Percentiles rank a stretch among this genome's conserved stretches.
Conservation (phyloP, 176 grass and related monocot genomes). For the Eragrostis curvula region DNA sequence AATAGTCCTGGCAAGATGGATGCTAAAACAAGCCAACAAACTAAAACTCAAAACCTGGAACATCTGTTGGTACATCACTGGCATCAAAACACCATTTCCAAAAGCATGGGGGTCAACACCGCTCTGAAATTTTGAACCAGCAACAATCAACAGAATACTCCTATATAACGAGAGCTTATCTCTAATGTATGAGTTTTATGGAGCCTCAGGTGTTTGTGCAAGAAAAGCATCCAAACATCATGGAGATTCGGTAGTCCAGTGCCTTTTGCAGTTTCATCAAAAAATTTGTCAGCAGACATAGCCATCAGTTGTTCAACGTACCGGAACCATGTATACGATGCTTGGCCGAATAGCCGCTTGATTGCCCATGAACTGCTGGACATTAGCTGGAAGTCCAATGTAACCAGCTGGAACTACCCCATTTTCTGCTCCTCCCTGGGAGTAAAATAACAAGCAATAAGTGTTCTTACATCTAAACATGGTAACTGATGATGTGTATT, state of each 20-base stretch:
- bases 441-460: constrained; percentile 33
- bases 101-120: constrained; percentile 88
- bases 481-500: constrained; percentile 33
- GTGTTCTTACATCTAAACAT: constrained; percentile 31
- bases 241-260: constrained; percentile 27
- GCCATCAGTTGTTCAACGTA: constrained; percentile 47
- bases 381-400: constrained; percentile 68
- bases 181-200: background rate
- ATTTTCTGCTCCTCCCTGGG: constrained; percentile 62
- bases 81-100: constrained; percentile 91
- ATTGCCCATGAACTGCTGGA: constrained; percentile 65
- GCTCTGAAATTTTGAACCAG: constrained; percentile 67
- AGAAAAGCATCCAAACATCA: constrained; percentile 27
- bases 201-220: constrained; percentile 32
- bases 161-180: background rate
- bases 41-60: constrained; percentile 69
- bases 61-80: constrained; percentile 87
- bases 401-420: constrained; percentile 51
- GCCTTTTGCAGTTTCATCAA: constrained; percentile 9
- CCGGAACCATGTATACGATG: constrained; percentile 98
- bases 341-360: constrained; percentile 73
- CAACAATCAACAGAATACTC: constrained; percentile 17
- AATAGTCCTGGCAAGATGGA: constrained; percentile 22
- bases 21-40: constrained; percentile 28
- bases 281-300: constrained; percentile 13